phyloP scores from a whole-genome alignment of 306 rosid species.

The Cyclanthera cordifolia region DNA sequence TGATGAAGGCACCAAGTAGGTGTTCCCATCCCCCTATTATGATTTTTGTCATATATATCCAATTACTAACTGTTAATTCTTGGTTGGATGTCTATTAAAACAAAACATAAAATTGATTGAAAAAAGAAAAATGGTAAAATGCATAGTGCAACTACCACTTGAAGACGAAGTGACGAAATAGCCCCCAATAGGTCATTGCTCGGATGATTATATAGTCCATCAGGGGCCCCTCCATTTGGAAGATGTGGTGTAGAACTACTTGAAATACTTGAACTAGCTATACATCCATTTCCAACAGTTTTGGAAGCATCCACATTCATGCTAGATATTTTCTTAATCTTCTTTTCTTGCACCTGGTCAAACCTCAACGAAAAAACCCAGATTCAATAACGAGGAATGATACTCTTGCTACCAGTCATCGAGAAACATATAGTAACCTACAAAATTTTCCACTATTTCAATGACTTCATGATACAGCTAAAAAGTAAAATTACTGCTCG shows the following conservation, averaged over 20 bases:
- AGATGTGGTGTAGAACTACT: conserved; percentile 42
- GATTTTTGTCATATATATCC: background rate
- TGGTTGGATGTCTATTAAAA: background rate
- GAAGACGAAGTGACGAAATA: conserved; percentile 59
- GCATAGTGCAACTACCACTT: conserved; percentile 51
- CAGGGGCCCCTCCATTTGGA: conserved; percentile 73
- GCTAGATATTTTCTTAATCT: conserved; percentile 82
- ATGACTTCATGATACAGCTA: background rate
- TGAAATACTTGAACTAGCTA: conserved; percentile 60
- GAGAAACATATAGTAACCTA: background rate
- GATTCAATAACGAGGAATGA: conserved; percentile 15
- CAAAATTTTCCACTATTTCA: background rate
- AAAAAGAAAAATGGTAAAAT: background rate
- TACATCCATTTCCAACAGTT: conserved; percentile 61
- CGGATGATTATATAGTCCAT: conserved; percentile 36
- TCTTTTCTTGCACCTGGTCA: conserved; percentile 91
- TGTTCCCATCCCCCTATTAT: background rate
- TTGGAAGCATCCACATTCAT: conserved; percentile 75
- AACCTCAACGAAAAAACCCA: conserved; percentile 20
- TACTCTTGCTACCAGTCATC: background rate
- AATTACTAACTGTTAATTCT: background rate
- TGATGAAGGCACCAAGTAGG: background rate
- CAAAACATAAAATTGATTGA: background rate
- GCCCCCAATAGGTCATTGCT: conserved; percentile 68
- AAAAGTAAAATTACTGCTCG: background rate